A percentile compares a stretch with the other conserved stretches of the same genome.
Evolutionary conservation across 1,139 yeast genomes (phyloP).

Genomic region (Blastobotrys malaysiensis): DNA sequence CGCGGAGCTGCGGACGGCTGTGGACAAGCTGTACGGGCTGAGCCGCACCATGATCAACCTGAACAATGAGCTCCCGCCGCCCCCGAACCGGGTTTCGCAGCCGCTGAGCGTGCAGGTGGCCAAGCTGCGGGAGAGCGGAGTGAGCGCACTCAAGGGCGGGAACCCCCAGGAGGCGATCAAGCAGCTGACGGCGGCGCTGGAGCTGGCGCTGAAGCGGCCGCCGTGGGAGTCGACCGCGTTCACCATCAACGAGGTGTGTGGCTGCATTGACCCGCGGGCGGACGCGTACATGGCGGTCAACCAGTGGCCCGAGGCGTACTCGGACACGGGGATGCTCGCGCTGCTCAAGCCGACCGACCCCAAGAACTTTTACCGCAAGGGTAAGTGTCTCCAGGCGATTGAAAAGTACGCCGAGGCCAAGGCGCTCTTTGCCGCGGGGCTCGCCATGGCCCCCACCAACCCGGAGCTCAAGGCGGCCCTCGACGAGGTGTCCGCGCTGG

Average conservation of each 20-base stretch:
- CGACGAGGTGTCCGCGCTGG: constrained; percentile 20
- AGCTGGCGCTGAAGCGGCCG: constrained; percentile 73
- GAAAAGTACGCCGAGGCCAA: constrained; percentile 70
- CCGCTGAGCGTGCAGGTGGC: constrained; percentile 53
- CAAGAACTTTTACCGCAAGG: constrained; percentile 77
- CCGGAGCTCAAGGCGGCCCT: constrained; percentile 36
- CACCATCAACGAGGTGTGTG: constrained; percentile 69
- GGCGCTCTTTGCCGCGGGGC: constrained; percentile 72
- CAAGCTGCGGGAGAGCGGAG: constrained; percentile 70
- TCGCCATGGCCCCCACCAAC: constrained; percentile 49
- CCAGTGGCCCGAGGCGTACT: constrained; percentile 65
- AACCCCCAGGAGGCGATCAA: constrained; percentile 68
- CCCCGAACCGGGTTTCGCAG: constrained; percentile 49
- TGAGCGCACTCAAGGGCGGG: constrained; percentile 53
- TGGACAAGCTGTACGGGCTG: constrained; percentile 60
- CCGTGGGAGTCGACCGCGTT: constrained; percentile 82
- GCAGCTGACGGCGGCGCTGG: constrained; percentile 70
- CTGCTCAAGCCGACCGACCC: constrained; percentile 59
- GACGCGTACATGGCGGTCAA: constrained; percentile 70
- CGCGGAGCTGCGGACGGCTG: constrained; percentile 43
- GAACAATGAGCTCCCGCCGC: constrained; percentile 61
- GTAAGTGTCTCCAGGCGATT: constrained; percentile 64
- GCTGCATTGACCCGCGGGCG: constrained; percentile 71
- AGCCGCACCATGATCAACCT: constrained; percentile 53
- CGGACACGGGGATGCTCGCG: constrained; percentile 75